A percentile compares a stretch with the other conserved stretches of the same genome.
Conservation (phyloP, 2,329 filamentous ascomycete genomes). For the Fusarium sp. region DNA sequence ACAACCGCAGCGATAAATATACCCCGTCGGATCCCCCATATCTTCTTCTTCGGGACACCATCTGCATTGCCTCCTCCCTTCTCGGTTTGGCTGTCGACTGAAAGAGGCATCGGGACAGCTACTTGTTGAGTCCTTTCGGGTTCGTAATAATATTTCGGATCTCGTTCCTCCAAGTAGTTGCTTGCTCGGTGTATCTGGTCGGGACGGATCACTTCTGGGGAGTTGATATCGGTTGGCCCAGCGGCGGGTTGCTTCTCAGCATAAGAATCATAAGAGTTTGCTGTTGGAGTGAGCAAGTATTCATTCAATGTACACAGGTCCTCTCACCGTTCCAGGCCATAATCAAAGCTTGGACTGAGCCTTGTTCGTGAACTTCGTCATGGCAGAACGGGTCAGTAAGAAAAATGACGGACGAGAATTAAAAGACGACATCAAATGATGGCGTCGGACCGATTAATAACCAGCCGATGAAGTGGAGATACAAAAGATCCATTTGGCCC, state of each 20-base stretch:
- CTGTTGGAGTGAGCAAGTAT: neutral
- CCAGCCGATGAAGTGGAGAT: neutral
- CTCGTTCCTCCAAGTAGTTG: neutral
- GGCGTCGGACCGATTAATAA: neutral
- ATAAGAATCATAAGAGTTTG: neutral
- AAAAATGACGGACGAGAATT: neutral
- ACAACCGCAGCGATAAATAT: neutral
- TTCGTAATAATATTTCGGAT: slow-evolving; percentile 1
- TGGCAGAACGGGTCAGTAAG: neutral
- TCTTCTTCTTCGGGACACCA: neutral
- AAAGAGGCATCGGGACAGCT: neutral
- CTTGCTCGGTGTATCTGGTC: neutral
- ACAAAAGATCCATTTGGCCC: neutral
- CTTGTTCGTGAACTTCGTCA: neutral
- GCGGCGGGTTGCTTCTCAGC: neutral
- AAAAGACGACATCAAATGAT: neutral
- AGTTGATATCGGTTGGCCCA: neutral
- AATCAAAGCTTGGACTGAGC: neutral
- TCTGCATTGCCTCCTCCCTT: neutral
- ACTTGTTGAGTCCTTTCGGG: neutral
- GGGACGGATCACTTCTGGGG: neutral
- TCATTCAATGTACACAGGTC: neutral
- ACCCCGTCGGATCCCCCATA: neutral
- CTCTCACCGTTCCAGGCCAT: neutral
- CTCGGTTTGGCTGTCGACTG: neutral